Evolutionary conservation across 176 grass and related monocot species (phyloP).

Genomic region (maize (Zea mays)): DNA sequence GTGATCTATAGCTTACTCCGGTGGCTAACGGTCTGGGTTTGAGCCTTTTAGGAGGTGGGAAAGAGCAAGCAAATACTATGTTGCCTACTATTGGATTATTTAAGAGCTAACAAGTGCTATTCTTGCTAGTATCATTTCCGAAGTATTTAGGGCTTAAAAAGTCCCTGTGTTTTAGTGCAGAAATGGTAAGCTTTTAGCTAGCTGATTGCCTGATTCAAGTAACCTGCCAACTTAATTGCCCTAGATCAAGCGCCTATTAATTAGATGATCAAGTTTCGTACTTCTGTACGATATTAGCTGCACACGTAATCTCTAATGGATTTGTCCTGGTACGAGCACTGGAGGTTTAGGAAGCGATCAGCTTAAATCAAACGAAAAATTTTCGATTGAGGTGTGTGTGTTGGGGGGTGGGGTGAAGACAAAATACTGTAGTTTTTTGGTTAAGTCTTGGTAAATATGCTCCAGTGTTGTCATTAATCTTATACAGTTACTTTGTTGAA

Average conservation of each 20-base stretch:
- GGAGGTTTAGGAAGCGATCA: slow-evolving; percentile 27
- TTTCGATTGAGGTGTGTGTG: not conserved
- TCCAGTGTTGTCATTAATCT: slow-evolving; percentile 16
- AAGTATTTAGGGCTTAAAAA: slow-evolving; percentile 10
- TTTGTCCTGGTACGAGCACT: not conserved
- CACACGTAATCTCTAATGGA: not conserved
- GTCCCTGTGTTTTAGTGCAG: not conserved
- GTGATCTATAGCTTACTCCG: slow-evolving; percentile 26
- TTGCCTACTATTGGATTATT: not conserved
- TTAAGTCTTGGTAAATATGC: not conserved
- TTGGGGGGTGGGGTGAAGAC: not conserved
- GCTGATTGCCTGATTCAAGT: slow-evolving; percentile 25
- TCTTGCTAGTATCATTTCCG: slow-evolving; percentile 27
- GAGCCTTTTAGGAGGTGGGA: not conserved
- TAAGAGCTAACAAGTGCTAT: not conserved
- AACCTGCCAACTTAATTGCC: slow-evolving; percentile 28
- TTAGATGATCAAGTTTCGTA: not conserved
- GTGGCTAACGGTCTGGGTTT: slow-evolving; percentile 25
- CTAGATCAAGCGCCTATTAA: not conserved
- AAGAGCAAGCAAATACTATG: not conserved
- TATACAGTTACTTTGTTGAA: slow-evolving; percentile 13
- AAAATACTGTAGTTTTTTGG: not conserved
- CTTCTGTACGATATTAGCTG: not conserved
- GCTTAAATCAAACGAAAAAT: slow-evolving; percentile 13
- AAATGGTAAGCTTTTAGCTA: slow-evolving; percentile 25